These are phyloP conservation scores for Geotrichum klebahnii DNA, from an alignment of 1,139 yeast genomes.

Conservation along the genomic window DNA sequence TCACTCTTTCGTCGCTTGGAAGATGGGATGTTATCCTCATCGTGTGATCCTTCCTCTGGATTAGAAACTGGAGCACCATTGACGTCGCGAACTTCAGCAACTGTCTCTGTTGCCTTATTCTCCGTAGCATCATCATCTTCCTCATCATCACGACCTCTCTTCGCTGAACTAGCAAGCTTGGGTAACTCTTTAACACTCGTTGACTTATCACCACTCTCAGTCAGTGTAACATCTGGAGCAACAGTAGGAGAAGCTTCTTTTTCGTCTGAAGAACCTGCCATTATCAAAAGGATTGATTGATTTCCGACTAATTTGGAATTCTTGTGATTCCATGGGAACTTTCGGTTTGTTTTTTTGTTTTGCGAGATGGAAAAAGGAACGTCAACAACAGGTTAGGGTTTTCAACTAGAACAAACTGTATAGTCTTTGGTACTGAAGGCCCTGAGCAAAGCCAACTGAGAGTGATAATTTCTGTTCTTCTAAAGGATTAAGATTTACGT, in stretches of 20 bases:
- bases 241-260: neutral
- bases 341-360: no score
- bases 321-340: no score
- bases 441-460: no score
- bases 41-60: neutral
- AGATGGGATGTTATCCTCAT: neutral
- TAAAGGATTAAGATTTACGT: no score
- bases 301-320: no score
- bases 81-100: neutral
- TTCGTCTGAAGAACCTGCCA: neutral
- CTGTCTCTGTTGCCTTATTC: neutral
- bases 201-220: neutral
- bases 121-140: neutral
- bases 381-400: no score
- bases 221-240: neutral
- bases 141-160: neutral
- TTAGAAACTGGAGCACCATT: neutral
- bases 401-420: no score
- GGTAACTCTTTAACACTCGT: neutral
- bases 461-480: no score
- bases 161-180: neutral
- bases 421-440: no score
- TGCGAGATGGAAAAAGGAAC: no score
- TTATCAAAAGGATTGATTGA: no score
- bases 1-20: slow-evolving; percentile 14